A percentile compares a stretch with the other conserved stretches of the same genome.
Evolutionary conservation across 1,139 yeast species (phyloP).

Genomic region (Saccharomyces pastorianus): DNA sequence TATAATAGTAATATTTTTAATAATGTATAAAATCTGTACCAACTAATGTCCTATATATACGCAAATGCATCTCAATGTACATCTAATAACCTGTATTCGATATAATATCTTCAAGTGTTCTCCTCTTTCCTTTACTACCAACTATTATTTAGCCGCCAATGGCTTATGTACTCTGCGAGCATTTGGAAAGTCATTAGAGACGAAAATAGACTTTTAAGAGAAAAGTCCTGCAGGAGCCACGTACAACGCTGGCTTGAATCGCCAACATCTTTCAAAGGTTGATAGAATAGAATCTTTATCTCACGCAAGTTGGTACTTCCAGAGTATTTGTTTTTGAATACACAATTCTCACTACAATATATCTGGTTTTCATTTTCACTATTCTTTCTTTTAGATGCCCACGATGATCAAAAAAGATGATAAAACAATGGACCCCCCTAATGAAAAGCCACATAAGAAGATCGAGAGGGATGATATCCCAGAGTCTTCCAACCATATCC

Average conservation of each 20-base stretch:
- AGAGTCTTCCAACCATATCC: slow-evolving; percentile 8
- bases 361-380: background rate
- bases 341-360: background rate
- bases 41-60: too few species aligned
- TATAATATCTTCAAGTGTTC: too few species aligned
- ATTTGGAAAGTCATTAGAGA: too few species aligned
- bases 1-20: too few species aligned
- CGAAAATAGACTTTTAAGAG: too few species aligned
- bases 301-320: background rate
- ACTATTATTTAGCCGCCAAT: too few species aligned
- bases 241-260: background rate
- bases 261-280: background rate
- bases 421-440: slow-evolving; percentile 2
- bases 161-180: too few species aligned
- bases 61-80: too few species aligned
- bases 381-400: background rate
- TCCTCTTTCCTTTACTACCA: too few species aligned
- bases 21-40: too few species aligned
- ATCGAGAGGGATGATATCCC: slow-evolving; percentile 5
- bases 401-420: background rate
- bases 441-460: slow-evolving; percentile 7
- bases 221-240: background rate
- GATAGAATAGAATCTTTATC: background rate
- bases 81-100: too few species aligned
- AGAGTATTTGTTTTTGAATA: background rate